Conservation (phyloP, 2,329 filamentous ascomycete genomes). For the Phyllosticta citriasiana region DNA sequence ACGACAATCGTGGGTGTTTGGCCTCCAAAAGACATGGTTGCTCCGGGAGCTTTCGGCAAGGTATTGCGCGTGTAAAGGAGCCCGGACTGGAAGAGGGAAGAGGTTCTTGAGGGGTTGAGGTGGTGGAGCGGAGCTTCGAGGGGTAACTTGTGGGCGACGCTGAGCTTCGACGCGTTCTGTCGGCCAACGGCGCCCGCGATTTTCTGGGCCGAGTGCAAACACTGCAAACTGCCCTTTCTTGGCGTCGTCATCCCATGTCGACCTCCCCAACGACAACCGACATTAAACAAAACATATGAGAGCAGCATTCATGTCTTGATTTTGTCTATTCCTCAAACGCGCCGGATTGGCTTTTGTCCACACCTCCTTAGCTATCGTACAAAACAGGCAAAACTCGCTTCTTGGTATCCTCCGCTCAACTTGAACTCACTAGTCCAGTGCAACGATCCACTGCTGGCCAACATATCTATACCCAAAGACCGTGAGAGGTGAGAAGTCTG, state of each 20-base stretch:
- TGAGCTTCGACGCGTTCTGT: conserved; percentile 9
- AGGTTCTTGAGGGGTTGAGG: neutral
- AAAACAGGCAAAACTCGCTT: neutral
- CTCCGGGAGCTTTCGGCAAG: conserved; percentile 2
- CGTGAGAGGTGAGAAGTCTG: neutral
- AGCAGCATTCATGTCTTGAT: neutral
- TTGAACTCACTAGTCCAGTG: neutral
- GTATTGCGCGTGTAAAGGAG: neutral
- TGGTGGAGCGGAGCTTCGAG: conserved; percentile 7
- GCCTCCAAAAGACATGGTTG: conserved; percentile 82
- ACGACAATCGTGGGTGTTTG: conserved; percentile 97
- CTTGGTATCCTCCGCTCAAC: neutral
- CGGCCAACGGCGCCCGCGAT: conserved; percentile 6
- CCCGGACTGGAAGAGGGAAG: neutral
- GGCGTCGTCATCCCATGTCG: neutral
- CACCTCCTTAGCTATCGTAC: neutral
- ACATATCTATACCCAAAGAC: neutral
- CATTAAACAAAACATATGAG: too few relatives aligned
- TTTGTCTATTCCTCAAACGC: neutral
- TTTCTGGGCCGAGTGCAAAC: conserved; percentile 7
- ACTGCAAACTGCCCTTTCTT: neutral
- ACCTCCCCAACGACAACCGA: neutral
- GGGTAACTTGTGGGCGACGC: conserved; percentile 3
- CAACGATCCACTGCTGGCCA: neutral
- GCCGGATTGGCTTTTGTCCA: neutral